Percentiles rank a stretch among this genome's conserved stretches.
These are phyloP conservation scores for Boletus edulis DNA, from an alignment of 768 basidiomycete genomes.

Conservation along the genomic window DNA sequence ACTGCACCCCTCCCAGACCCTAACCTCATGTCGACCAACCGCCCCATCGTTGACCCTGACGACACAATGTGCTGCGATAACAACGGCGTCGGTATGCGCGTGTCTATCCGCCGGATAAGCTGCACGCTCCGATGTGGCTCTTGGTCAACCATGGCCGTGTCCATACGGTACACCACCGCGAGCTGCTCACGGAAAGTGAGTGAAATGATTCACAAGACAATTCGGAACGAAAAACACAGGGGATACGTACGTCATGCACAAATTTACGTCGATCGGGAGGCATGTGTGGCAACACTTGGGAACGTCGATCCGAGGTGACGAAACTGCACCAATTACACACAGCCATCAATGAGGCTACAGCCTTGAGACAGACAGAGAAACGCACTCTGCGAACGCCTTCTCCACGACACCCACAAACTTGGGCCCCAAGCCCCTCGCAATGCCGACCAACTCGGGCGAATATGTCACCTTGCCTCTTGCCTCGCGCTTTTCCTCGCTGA, in stretches of 20 bases:
- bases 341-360: background rate
- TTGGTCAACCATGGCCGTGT: conserved; percentile 84
- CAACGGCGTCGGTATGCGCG: conserved; percentile 69
- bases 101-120: conserved; percentile 78
- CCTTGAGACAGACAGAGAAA: conserved; percentile 12
- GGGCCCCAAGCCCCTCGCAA: conserved; percentile 46
- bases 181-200: conserved; percentile 41
- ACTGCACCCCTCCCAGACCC: conserved; percentile 11
- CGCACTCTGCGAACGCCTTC: conserved; percentile 77
- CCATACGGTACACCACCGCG: conserved; percentile 77
- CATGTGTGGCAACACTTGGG: conserved; percentile 79
- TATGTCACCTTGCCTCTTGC: conserved; percentile 47
- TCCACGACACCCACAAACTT: conserved; percentile 77
- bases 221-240: background rate
- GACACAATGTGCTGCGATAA: conserved; percentile 49
- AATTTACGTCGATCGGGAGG: conserved; percentile 78
- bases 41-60: conserved; percentile 49
- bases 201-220: background rate
- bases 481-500: conserved; percentile 53
- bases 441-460: conserved; percentile 56
- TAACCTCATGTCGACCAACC: conserved; percentile 54
- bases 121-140: conserved; percentile 88
- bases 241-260: conserved; percentile 62
- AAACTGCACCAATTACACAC: conserved; percentile 44
- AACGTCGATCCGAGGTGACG: conserved; percentile 59